A percentile compares a stretch with the other conserved stretches of the same genome.
These are phyloP conservation scores for Suillus variegatus DNA, from an alignment of 768 basidiomycete species.

Conservation along the genomic window DNA sequence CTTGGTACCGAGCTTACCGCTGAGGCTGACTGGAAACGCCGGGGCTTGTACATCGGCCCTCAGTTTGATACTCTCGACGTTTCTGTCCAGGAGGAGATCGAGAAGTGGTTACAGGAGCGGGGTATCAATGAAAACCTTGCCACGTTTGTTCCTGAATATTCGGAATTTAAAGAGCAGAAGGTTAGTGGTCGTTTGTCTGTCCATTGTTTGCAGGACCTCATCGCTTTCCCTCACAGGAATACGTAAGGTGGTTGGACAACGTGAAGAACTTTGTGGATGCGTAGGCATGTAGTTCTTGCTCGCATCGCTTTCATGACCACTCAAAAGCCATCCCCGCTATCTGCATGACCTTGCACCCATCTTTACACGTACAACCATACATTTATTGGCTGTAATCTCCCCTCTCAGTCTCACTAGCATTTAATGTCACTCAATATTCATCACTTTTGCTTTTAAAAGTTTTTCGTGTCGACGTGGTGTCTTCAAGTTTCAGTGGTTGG, in stretches of 20 bases:
- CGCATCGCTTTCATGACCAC: background rate
- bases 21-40: constrained; percentile 92
- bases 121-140: constrained; percentile 85
- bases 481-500: background rate
- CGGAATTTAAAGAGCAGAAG: constrained; percentile 91
- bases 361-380: constrained; percentile 13
- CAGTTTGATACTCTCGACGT: constrained; percentile 92
- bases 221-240: constrained; percentile 60
- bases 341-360: constrained; percentile 11
- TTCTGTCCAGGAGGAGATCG: constrained; percentile 87
- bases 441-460: background rate
- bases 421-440: constrained; percentile 3
- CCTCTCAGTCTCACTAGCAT: constrained; percentile 17
- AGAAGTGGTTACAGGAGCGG: constrained; percentile 85
- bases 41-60: constrained; percentile 91
- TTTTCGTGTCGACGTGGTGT: background rate
- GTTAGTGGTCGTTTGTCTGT: constrained; percentile 42
- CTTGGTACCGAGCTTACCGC: constrained; percentile 77
- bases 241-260: constrained; percentile 83
- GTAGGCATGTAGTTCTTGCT: constrained; percentile 26
- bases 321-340: constrained; percentile 1
- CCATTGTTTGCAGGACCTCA: constrained; percentile 9
- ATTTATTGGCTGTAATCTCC: constrained; percentile 21
- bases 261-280: constrained; percentile 83
- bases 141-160: constrained; percentile 85